These are phyloP conservation scores for Simmondsia chinensis DNA, from an alignment of 148 eudicot genomes.

Conservation along the genomic window DNA sequence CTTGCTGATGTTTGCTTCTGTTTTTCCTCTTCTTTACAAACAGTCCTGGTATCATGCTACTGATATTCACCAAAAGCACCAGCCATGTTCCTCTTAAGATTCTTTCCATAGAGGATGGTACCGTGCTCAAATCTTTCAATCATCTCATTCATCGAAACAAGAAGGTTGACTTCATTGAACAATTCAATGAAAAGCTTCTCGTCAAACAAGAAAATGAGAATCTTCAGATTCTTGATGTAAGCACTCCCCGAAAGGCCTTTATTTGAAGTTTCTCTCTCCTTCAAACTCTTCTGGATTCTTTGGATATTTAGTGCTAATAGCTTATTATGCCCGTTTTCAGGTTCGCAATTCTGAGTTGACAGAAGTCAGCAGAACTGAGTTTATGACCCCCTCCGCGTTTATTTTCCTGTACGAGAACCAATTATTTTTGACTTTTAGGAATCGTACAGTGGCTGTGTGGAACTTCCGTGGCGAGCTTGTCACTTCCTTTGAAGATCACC, in stretches of 20 bases:
- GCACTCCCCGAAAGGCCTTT: constrained; percentile 7
- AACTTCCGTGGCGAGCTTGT: constrained; percentile 96
- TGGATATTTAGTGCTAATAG: neutral
- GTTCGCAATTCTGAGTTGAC: constrained; percentile 72
- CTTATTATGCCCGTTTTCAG: constrained; percentile 29
- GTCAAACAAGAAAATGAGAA: constrained; percentile 98
- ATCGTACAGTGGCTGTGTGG: constrained; percentile 95
- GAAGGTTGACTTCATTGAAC: constrained; percentile 98
- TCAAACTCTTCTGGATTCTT: neutral
- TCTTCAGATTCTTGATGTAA: constrained; percentile 93
- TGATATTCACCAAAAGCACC: constrained; percentile 65
- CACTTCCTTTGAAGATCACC: constrained; percentile 97
- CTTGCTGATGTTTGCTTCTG: neutral
- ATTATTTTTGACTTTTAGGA: constrained; percentile 80
- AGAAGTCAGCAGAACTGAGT: constrained; percentile 85
- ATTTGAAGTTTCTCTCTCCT: neutral
- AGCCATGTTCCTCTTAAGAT: constrained; percentile 88
- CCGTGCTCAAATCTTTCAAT: constrained; percentile 87
- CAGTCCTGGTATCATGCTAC: constrained; percentile 97
- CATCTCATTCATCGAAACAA: constrained; percentile 88
- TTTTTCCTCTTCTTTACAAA: constrained; percentile 8
- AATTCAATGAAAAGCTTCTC: constrained; percentile 95
- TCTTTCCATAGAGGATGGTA: constrained; percentile 94
- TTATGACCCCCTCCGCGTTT: constrained; percentile 98
- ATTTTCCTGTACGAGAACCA: constrained; percentile 94